phyloP scores from a whole-genome alignment of 2,329 filamentous ascomycete species.

The Fonsecaea nubica region DNA sequence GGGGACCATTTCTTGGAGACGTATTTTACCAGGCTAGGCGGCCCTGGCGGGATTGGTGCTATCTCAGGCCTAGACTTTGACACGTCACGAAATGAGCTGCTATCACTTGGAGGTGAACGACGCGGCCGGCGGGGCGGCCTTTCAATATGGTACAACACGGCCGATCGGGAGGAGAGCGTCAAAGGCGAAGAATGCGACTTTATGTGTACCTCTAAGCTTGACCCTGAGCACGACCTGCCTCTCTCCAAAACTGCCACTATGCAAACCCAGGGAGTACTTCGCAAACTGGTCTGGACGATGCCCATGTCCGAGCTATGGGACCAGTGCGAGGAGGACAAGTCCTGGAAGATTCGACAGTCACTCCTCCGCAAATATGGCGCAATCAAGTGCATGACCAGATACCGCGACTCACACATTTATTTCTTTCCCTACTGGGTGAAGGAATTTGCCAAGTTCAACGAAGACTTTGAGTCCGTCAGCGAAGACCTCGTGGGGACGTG shows the following conservation, averaged over 20 bases:
- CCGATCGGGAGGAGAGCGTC: conserved; percentile 70
- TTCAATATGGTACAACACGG: conserved; percentile 90
- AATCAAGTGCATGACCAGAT: conserved; percentile 79
- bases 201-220: conserved; percentile 75
- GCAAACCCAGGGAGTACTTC: conserved; percentile 56
- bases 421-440: conserved; percentile 92
- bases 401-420: conserved; percentile 93
- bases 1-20: conserved; percentile 83
- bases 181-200: conserved; percentile 96
- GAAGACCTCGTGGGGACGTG: conserved; percentile 95
- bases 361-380: conserved; percentile 76
- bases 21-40: conserved; percentile 86
- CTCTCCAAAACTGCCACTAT: conserved; percentile 66
- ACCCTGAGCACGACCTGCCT: conserved; percentile 56
- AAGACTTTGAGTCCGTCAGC: conserved; percentile 82
- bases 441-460: conserved; percentile 79
- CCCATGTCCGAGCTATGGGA: conserved; percentile 90
- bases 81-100: conserved; percentile 52
- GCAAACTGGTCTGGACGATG: conserved; percentile 80
- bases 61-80: conserved; percentile 52
- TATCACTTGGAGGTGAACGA: conserved; percentile 61
- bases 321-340: conserved; percentile 69
- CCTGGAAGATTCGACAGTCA: conserved; percentile 75
- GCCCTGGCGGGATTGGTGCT: conserved; percentile 60
- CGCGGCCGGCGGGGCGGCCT: conserved; percentile 76